Conservation (phyloP, 306 rosid species). For the Malus fusca region DNA sequence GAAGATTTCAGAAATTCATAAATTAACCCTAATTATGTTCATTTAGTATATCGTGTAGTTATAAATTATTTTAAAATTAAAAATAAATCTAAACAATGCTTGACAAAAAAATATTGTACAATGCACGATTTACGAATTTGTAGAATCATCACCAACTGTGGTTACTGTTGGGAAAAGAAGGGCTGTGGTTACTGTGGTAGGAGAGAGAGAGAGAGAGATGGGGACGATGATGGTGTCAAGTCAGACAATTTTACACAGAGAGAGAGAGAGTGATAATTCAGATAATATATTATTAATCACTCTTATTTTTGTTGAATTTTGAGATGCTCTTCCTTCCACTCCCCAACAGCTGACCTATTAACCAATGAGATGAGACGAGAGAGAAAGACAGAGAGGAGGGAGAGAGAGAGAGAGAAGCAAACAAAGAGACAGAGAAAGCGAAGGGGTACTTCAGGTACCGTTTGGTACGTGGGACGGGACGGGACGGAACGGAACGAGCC, state of each 20-base stretch:
- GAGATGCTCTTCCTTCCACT: conserved; percentile 4
- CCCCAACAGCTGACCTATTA: neutral
- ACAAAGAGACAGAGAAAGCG: neutral
- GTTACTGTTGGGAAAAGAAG: conserved; percentile 17
- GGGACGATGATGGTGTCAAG: conserved; percentile 31
- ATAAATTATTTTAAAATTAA: too few species aligned
- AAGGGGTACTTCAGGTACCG: too few species aligned
- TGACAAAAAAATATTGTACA: rapidly evolving
- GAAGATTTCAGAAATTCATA: rapidly evolving
- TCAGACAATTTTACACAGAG: neutral
- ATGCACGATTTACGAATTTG: rapidly evolving
- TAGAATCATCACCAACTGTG: rapidly evolving
- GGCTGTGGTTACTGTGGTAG: neutral
- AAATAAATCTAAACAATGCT: too few species aligned
- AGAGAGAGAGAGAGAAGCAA: neutral
- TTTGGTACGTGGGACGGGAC: too few species aligned
- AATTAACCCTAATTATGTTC: rapidly evolving
- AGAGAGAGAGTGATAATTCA: neutral
- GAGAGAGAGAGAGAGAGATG: conserved; percentile 3
- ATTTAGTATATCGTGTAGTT: rapidly evolving
- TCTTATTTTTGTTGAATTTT: conserved; percentile 22
- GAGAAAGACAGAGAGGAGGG: neutral
- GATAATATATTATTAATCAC: neutral
- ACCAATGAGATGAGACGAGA: neutral
- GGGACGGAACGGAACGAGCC: too few species aligned